phyloP scores from a whole-genome alignment of 176 grass and related monocot species.

The Oropetium thomaeum region DNA sequence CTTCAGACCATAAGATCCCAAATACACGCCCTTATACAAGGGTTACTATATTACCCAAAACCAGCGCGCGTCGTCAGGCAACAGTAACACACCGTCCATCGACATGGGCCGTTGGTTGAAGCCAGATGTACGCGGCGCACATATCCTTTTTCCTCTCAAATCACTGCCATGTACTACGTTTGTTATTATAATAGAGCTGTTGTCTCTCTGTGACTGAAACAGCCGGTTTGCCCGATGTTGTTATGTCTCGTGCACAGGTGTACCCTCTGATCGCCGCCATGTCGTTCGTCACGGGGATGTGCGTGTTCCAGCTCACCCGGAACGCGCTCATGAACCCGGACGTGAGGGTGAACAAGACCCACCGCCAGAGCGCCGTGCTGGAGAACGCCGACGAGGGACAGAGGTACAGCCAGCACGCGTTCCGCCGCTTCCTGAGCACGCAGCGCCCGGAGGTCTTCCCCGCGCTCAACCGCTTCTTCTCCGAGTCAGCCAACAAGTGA shows the following conservation, averaged over 20 bases:
- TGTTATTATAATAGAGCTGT: no score
- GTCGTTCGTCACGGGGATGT: slow-evolving; percentile 71
- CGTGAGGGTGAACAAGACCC: slow-evolving; percentile 68
- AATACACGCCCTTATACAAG: no score
- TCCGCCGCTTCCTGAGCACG: slow-evolving; percentile 58
- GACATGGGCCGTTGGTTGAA: slow-evolving; percentile 45
- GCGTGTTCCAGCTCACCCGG: slow-evolving; percentile 64
- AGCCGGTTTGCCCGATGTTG: no score
- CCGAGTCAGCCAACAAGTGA: slow-evolving; percentile 5
- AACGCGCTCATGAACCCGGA: slow-evolving; percentile 78
- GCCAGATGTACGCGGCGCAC: slow-evolving; percentile 28
- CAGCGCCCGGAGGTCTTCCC: slow-evolving; percentile 73
- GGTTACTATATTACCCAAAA: no score
- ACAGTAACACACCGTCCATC: background rate
- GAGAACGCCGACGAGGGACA: slow-evolving; percentile 73
- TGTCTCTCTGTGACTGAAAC: background rate
- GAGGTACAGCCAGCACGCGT: slow-evolving; percentile 60
- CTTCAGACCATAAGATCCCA: no score
- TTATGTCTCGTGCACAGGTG: slow-evolving; percentile 23
- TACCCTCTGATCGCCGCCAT: slow-evolving; percentile 84
- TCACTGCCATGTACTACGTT: no score
- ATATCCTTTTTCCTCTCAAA: no score
- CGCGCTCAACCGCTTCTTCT: slow-evolving; percentile 64
- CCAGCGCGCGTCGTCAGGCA: no score
- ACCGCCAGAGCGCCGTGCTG: slow-evolving; percentile 52